Percentiles rank a stretch among this genome's conserved stretches.
Conservation (phyloP, 2,329 filamentous ascomycete species). For the Colletotrichum agaves region DNA sequence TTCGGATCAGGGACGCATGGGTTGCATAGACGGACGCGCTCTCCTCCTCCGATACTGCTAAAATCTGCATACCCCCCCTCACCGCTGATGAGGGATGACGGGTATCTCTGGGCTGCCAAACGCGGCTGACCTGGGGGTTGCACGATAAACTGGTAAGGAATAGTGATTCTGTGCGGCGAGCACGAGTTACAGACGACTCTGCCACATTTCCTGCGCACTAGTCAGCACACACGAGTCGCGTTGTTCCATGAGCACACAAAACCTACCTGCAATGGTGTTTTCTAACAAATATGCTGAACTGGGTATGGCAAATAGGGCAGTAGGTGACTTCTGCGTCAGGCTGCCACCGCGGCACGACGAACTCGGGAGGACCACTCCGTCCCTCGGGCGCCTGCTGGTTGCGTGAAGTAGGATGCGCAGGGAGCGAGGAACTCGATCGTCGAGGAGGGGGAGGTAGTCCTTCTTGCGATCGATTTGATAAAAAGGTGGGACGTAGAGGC, state of each 20-base stretch:
- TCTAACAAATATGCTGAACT: constrained; percentile 86
- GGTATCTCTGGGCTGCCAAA: constrained; percentile 49
- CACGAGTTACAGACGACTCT: constrained; percentile 90
- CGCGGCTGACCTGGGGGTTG: constrained; percentile 68
- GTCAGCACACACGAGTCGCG: constrained; percentile 10
- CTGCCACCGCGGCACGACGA: constrained; percentile 83
- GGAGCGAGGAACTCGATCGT: constrained; percentile 15
- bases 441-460: constrained; percentile 33
- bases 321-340: constrained; percentile 83
- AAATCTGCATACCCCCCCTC: constrained; percentile 56
- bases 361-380: constrained; percentile 46
- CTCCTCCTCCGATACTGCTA: constrained; percentile 62
- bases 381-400: constrained; percentile 22
- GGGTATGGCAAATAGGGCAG: constrained; percentile 84
- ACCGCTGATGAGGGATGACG: constrained; percentile 52
- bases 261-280: constrained; percentile 91
- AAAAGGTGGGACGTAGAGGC: not conserved
- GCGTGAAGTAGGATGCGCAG: not conserved
- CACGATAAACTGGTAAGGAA: constrained; percentile 93
- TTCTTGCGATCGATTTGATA: constrained; percentile 10
- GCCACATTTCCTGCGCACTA: constrained; percentile 78
- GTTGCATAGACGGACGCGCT: constrained; percentile 69
- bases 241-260: not conserved
- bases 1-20: constrained; percentile 72
- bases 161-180: constrained; percentile 94